Conservation (phyloP, 176 grass and related monocot genomes). For the Musa schizocarpa region DNA sequence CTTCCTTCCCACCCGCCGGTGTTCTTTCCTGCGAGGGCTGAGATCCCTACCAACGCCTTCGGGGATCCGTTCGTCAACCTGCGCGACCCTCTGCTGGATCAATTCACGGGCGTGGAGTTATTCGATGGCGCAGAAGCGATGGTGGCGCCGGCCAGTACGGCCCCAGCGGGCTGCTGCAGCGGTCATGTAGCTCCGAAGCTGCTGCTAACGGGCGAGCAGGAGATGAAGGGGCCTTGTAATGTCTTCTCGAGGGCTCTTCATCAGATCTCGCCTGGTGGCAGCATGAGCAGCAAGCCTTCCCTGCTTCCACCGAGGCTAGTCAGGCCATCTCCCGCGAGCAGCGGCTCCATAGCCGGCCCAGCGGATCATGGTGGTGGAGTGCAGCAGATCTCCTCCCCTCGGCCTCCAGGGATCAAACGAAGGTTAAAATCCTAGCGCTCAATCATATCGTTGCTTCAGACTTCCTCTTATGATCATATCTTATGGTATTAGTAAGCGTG, state of each 20-base stretch:
- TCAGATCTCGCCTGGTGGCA: constrained; percentile 14
- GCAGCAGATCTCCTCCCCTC: neutral
- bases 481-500: neutral
- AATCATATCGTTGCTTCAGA: too few relatives aligned
- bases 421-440: constrained; percentile 29
- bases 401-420: constrained; percentile 50
- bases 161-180: neutral
- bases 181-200: constrained; percentile 19
- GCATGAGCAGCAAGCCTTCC: constrained; percentile 9
- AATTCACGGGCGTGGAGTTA: constrained; percentile 29
- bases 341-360: neutral
- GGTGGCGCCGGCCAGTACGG: neutral
- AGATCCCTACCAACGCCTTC: constrained; percentile 19
- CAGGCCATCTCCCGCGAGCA: neutral
- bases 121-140: constrained; percentile 7
- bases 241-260: constrained; percentile 2
- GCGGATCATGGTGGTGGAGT: neutral
- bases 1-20: constrained; percentile 3
- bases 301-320: constrained; percentile 32
- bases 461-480: constrained; percentile 17
- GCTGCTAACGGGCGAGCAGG: neutral
- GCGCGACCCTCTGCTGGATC: constrained; percentile 37
- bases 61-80: constrained; percentile 52
- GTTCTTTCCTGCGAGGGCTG: constrained; percentile 25
- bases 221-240: constrained; percentile 21